phyloP scores from a whole-genome alignment of 305 asterid genomes.

The Fraxinus paxiana region DNA sequence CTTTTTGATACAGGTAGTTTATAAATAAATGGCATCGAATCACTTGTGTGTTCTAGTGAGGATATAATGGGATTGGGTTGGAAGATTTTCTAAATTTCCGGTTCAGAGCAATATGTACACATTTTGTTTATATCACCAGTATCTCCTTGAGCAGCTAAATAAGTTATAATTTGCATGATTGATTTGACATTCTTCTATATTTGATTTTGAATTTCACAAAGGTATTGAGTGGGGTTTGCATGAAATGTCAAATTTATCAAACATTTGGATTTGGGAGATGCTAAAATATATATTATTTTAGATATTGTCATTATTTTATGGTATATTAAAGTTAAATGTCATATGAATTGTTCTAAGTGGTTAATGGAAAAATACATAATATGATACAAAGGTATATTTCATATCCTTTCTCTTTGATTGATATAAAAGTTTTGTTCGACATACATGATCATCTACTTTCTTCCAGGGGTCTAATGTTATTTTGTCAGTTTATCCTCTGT shows the following conservation, averaged over 20 bases:
- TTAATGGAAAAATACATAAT: background rate
- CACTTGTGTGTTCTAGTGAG: background rate
- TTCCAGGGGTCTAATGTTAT: background rate
- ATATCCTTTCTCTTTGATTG: background rate
- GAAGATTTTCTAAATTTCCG: background rate
- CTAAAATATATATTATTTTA: background rate
- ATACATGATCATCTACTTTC: background rate
- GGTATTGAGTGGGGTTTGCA: background rate
- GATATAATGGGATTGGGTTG: background rate
- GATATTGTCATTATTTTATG: background rate
- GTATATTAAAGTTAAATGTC: background rate
- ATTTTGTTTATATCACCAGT: background rate
- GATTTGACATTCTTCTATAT: background rate
- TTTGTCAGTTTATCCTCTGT: background rate
- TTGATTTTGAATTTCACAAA: background rate
- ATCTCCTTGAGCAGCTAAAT: background rate
- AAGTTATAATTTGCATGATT: background rate
- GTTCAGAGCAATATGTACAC: background rate
- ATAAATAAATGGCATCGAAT: background rate
- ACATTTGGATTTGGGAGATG: background rate
- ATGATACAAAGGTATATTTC: background rate
- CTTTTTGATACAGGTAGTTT: background rate
- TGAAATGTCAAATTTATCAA: background rate
- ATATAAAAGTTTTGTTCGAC: background rate
- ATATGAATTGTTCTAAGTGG: background rate